A percentile compares a stretch with the other conserved stretches of the same genome.
phyloP scores from a whole-genome alignment of 2,329 filamentous ascomycete genomes.

The Penicillium frequentans region DNA sequence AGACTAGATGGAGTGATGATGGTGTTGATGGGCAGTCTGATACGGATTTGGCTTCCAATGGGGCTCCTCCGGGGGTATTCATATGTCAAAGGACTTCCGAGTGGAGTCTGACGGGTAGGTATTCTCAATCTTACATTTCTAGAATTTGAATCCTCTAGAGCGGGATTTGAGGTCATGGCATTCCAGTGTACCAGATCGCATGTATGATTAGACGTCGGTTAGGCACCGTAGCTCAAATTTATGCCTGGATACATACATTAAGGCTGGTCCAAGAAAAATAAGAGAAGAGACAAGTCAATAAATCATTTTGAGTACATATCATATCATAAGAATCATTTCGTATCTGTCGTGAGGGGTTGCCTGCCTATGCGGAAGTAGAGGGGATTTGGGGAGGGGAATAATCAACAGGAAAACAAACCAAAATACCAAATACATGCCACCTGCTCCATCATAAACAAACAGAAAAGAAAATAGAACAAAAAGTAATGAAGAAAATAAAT shows the following conservation, averaged over 20 bases:
- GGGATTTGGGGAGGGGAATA: not conserved
- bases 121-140: rapidly evolving
- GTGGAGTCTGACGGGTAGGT: not conserved
- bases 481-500: not conserved
- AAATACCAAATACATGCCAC: not conserved
- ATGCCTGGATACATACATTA: not conserved
- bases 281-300: not conserved
- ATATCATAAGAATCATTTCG: conserved; percentile 5
- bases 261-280: too few species aligned
- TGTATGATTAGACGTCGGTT: not conserved
- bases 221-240: too few species aligned
- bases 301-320: not conserved
- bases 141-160: too few species aligned
- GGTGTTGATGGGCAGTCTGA: not conserved
- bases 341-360: conserved; percentile 11
- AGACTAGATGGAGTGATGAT: not conserved
- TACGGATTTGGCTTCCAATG: not conserved
- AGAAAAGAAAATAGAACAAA: not conserved
- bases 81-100: not conserved
- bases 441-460: not conserved
- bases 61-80: not conserved
- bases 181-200: not conserved
- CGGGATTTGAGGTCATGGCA: not conserved
- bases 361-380: not conserved
- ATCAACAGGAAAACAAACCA: not conserved